Evolutionary conservation across 2,329 filamentous ascomycete species (phyloP).

Genomic region (Magnaporthiopsis incrustans): DNA sequence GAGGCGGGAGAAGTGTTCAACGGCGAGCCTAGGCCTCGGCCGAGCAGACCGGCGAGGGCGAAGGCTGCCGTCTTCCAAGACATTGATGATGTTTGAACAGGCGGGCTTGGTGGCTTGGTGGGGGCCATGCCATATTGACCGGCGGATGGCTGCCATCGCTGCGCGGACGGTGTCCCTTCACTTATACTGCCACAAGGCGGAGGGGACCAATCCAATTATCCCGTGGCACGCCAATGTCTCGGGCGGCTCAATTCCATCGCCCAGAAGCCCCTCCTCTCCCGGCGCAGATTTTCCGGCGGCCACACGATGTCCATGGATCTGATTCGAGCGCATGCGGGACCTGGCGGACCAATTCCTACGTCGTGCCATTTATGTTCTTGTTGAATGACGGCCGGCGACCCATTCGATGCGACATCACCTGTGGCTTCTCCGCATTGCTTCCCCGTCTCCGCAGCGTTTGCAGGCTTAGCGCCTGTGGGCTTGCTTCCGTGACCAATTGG

Average conservation of each 20-base stretch:
- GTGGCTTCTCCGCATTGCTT: too few relatives aligned
- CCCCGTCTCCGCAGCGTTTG: not conserved
- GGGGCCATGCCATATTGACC: not conserved
- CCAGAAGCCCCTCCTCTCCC: not conserved
- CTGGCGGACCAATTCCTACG: not conserved
- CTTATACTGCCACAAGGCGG: not conserved
- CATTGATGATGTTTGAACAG: not conserved
- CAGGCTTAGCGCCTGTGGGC: not conserved
- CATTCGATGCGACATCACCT: too few relatives aligned
- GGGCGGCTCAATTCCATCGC: not conserved
- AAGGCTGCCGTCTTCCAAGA: not conserved
- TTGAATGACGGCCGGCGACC: too few relatives aligned
- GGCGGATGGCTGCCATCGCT: not conserved
- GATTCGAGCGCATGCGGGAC: not conserved
- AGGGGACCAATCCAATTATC: not conserved
- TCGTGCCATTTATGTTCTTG: too few relatives aligned
- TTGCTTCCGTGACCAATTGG: not conserved
- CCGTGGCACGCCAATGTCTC: not conserved
- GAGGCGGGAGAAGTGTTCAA: not conserved
- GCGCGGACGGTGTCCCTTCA: not conserved
- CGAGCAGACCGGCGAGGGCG: slow-evolving; percentile 2
- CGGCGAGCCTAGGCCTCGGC: not conserved
- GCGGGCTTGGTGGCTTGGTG: not conserved
- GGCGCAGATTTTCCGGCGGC: not conserved
- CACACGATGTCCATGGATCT: not conserved